A percentile compares a stretch with the other conserved stretches of the same genome.
These are phyloP conservation scores for Anthracocystis panici-leucophaei DNA, from an alignment of 1,284 basidiomycete genomes.

Conservation along the genomic window DNA sequence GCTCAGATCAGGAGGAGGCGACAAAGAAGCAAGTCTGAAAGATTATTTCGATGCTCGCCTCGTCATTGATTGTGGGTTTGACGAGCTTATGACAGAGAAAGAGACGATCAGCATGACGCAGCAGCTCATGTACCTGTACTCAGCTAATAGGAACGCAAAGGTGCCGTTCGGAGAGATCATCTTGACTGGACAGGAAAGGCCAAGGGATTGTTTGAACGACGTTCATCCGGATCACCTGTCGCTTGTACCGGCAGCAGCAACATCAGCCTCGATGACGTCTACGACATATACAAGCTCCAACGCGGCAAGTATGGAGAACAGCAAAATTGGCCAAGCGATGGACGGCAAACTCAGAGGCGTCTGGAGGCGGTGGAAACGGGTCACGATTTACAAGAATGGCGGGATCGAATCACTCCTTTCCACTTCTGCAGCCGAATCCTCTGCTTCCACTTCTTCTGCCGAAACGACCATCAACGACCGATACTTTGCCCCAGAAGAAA, in stretches of 20 bases:
- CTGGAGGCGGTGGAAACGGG: constrained; percentile 83
- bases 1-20: constrained; percentile 57
- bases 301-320: constrained; percentile 70
- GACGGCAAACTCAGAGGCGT: constrained; percentile 80
- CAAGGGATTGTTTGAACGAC: constrained; percentile 25
- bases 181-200: constrained; percentile 78
- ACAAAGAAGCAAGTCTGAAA: constrained; percentile 68
- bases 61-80: constrained; percentile 91
- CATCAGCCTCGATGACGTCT: neutral
- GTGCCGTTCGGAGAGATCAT: constrained; percentile 80
- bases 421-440: neutral
- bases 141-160: constrained; percentile 80
- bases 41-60: constrained; percentile 76
- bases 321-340: constrained; percentile 78
- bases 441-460: neutral
- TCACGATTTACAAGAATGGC: constrained; percentile 81
- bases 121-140: constrained; percentile 90
- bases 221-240: constrained; percentile 33
- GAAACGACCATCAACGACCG: neutral
- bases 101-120: constrained; percentile 88
- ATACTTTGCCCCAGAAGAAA: constrained; percentile 12
- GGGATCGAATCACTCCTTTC: constrained; percentile 53
- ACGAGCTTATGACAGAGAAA: constrained; percentile 94
- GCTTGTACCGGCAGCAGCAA: constrained; percentile 10
- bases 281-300: neutral